Evolutionary conservation across 306 rosid genomes (phyloP), one percentile per base, ranked within the genome.

Genomic region (Casuarina equisetifolia): DNA sequence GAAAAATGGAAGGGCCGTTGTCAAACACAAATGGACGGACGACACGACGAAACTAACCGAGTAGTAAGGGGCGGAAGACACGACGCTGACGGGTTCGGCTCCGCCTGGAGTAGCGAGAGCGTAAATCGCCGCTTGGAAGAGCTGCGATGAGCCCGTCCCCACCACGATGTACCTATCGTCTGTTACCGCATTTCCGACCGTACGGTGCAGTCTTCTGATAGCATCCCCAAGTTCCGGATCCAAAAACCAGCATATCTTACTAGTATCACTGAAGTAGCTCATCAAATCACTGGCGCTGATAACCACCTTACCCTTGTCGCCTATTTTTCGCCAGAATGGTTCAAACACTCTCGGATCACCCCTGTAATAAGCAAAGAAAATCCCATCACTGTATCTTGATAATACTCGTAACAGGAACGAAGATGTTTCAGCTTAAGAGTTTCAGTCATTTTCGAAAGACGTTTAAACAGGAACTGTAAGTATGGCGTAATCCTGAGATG

Each of bases 111-210:
- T 10, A 49, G 90, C 79, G 75, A 90, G 93, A 70, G 97, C 97
- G 43, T 77, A 88, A 11, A 94, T 46, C 8, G 86, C 74, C 53
- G 97, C 97, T 15, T 87, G 93, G 42, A 75, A 92, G 52, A 92
- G 88, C 69, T 94, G 97, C 1, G 98, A 85, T 4, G 97, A 78
- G 5, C 97, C 97, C 2, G 81, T 92, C 3, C 98, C 98, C 4
- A 89, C 81, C 8, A 94, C 97, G 3, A 92, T 36, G 64, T 90
- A 32, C 6, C 62, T 83, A 3, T 76, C 88, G 0, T 89, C 74
- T 0, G 85, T 85, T 10, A 77, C 88, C 0, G 92, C 98, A 57
- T 94, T 94, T 0, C 95, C 97, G 0, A 84, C 90, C 63, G 84
- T 50, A 11, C 58, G 52, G 76, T 94, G 98, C 3, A 92, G 75